Conservation (phyloP, 768 basidiomycete species). For the Sporobolomyces phaffii region DNA sequence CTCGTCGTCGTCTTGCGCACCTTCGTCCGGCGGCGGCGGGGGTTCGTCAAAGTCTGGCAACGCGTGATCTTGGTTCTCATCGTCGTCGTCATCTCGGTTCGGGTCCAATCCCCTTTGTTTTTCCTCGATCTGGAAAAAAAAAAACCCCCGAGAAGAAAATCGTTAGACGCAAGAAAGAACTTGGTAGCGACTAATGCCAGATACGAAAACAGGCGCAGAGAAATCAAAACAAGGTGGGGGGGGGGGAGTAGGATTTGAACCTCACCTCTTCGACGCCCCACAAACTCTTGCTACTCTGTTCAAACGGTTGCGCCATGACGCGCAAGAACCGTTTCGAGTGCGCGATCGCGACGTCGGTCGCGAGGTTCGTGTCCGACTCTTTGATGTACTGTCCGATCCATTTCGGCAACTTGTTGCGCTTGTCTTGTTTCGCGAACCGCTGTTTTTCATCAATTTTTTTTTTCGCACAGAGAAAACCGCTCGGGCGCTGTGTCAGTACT, state of each 20-base stretch:
- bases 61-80: not conserved
- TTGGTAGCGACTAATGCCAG: too few species aligned
- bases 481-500: too few species aligned
- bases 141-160: too few species aligned
- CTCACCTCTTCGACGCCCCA: conserved; percentile 90
- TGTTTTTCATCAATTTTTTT: too few species aligned
- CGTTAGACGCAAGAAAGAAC: too few species aligned
- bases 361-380: conserved; percentile 93
- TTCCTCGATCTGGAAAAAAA: conserved; percentile 30
- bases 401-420: conserved; percentile 87
- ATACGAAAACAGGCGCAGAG: too few species aligned
- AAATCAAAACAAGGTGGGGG: too few species aligned
- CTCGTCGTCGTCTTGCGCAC: not conserved
- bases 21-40: not conserved
- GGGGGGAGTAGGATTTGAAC: not conserved
- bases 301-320: conserved; percentile 95
- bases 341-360: conserved; percentile 60
- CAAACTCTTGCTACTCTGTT: conserved; percentile 89
- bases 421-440: conserved; percentile 88
- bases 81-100: not conserved
- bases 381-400: conserved; percentile 99
- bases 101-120: conserved; percentile 25
- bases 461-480: too few species aligned
- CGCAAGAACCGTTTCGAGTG: conserved; percentile 90
- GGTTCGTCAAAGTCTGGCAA: too few species aligned